phyloP scores from a whole-genome alignment of 257 asterid genomes.

The Phtheirospermum japonicum region DNA sequence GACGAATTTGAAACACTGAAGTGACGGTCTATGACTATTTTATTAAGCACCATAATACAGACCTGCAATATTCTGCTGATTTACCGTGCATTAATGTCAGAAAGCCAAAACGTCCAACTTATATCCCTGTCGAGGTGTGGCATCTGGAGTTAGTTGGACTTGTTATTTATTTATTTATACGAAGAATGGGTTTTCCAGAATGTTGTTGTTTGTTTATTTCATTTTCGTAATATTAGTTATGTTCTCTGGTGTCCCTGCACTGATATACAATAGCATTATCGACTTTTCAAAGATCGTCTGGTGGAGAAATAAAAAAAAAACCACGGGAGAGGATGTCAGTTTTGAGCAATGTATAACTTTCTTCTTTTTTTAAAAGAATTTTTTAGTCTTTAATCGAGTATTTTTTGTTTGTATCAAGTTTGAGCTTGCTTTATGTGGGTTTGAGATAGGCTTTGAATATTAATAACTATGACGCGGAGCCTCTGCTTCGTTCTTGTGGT shows the following conservation, averaged over 20 bases:
- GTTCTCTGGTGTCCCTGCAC: constrained; percentile 75
- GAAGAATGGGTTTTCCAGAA: neutral
- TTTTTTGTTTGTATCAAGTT: neutral
- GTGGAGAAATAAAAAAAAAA: constrained; percentile 85
- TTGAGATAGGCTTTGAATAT: constrained; percentile 69
- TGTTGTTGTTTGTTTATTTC: constrained; percentile 13
- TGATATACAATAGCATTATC: constrained; percentile 78
- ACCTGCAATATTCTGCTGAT: constrained; percentile 76
- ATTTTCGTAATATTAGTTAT: constrained; percentile 42
- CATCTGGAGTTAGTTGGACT: too few species aligned
- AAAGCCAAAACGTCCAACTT: constrained; percentile 81
- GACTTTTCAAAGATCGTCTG: constrained; percentile 74
- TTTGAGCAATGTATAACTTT: constrained; percentile 58
- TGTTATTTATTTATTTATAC: constrained; percentile 18
- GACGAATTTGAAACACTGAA: constrained; percentile 60
- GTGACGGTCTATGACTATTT: constrained; percentile 87
- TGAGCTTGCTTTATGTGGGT: constrained; percentile 9
- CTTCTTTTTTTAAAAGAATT: constrained; percentile 10
- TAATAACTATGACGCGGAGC: constrained; percentile 76
- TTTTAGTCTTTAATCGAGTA: too few species aligned
- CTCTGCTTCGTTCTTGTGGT: constrained; percentile 73
- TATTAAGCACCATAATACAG: constrained; percentile 66
- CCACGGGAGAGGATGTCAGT: constrained; percentile 82
- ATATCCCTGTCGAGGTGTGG: constrained; percentile 79
- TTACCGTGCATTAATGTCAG: constrained; percentile 95